These are phyloP conservation scores for Phialophora verrucosa DNA, from an alignment of 2,329 filamentous ascomycete species.

Conservation along the genomic window DNA sequence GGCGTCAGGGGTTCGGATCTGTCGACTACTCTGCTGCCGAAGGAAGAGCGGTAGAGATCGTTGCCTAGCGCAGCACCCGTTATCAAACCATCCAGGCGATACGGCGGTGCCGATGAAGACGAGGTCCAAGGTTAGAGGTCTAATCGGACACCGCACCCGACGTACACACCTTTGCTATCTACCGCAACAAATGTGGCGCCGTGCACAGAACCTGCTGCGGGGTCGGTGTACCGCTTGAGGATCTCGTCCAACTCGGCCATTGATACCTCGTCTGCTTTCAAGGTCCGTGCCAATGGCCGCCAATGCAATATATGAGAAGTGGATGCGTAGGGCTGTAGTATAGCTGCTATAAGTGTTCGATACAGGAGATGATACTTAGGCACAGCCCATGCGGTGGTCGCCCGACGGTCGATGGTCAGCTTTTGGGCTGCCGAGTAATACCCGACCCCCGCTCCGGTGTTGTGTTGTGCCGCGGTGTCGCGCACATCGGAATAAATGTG, in stretches of 20 bases:
- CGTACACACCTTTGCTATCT: conserved; percentile 18
- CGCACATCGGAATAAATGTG: not conserved
- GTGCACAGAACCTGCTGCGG: conserved; percentile 18
- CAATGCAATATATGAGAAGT: not conserved
- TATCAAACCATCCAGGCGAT: not conserved
- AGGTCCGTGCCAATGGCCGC: no score
- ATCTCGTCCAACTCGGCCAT: conserved; percentile 26
- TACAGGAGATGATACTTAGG: not conserved
- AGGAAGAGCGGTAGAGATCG: conserved; percentile 12
- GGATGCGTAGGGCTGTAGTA: not conserved
- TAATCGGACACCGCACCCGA: not conserved
- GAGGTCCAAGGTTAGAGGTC: not conserved
- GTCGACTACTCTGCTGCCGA: conserved; percentile 15
- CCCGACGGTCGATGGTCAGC: not conserved
- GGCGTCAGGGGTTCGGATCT: conserved; percentile 26
- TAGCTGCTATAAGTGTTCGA: not conserved
- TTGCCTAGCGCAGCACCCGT: conserved; percentile 4
- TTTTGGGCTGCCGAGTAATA: not conserved
- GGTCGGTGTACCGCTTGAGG: conserved; percentile 22
- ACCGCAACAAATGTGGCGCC: conserved; percentile 23
- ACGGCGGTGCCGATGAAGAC: not conserved
- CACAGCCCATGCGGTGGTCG: not conserved
- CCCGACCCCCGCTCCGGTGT: not conserved
- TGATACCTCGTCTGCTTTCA: not conserved
- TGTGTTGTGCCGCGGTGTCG: no score